These are phyloP conservation scores for Populus hybrid DNA, from an alignment of 441 rosid genomes.

Conservation along the genomic window DNA sequence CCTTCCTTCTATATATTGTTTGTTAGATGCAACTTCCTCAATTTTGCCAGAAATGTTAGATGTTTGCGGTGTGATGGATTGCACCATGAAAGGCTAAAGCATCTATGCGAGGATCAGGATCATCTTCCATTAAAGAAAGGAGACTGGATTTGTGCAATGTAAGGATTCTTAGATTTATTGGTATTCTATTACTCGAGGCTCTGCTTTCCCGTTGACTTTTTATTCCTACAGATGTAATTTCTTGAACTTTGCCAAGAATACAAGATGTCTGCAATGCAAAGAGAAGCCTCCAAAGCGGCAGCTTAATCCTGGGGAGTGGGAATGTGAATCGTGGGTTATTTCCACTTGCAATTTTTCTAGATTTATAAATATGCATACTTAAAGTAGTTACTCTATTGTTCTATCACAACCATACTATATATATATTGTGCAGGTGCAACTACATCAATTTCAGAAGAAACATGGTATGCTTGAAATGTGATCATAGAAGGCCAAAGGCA, in stretches of 20 bases:
- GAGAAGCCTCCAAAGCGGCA: conserved; percentile 71
- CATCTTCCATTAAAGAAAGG: conserved; percentile 85
- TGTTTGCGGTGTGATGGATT: conserved; percentile 66
- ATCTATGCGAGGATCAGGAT: conserved; percentile 55
- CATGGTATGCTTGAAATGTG: conserved; percentile 79
- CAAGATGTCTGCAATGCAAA: conserved; percentile 69
- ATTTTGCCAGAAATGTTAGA: conserved; percentile 75
- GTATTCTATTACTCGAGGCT: background rate
- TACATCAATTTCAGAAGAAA: conserved; percentile 81
- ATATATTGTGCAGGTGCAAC: conserved; percentile 55
- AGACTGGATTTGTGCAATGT: conserved; percentile 87
- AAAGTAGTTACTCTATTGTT: background rate
- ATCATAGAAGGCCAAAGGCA: conserved; percentile 63
- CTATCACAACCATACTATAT: background rate
- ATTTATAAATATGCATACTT: background rate
- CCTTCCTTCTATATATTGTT: conserved; percentile 8
- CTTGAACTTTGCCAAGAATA: conserved; percentile 79
- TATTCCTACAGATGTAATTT: conserved; percentile 62
- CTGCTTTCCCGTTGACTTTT: conserved; percentile 13
- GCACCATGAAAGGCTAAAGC: conserved; percentile 57
- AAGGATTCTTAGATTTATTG: conserved; percentile 17
- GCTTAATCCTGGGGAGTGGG: conserved; percentile 93
- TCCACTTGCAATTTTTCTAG: background rate
- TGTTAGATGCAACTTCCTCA: conserved; percentile 73
- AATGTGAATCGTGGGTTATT: conserved; percentile 80